Base-by-base conservation (phyloP, 2,329 filamentous ascomycete species). In the Hirsutella rhossiliensis region DNA sequence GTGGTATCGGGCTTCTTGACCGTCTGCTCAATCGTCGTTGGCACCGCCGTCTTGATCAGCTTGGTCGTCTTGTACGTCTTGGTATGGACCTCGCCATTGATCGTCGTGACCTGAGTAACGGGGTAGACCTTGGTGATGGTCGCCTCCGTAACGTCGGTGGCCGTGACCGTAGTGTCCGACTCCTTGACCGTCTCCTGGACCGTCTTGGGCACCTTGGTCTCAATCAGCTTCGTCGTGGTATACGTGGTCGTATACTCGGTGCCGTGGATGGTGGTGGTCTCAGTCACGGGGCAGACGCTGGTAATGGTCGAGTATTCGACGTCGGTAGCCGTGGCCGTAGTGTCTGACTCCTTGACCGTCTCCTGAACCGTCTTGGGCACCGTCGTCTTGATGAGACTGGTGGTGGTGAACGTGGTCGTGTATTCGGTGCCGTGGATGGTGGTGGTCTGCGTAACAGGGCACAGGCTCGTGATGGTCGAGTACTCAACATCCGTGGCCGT, bases 201-300 rank as follows among this genome's bases (percentile, higher is more conserved):
- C 19, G 67, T 67, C 28, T 47, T 48, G 38, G 47, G 46, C 12
- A 47, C 31, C 13, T 46, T 41, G 27, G 61, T 63, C 42, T 58
- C 52, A 42, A 61, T 62, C n/a, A 68, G 58, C 31, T 64, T 55
- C 5, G 62, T 64, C 11, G 61, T 64, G 6, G 62, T 63, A 49
- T 63, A 63, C 34, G 62, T 57, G 11, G 61, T 62, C 34, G 58
- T 56, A 3, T 54, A 52, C 4, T 61, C 56, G 31, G 58, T 53
- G 27, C 71, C 71, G 27, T 54, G 62, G 5, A 71, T 43, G 2
- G 65, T 68, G 54, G 63, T 64, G 39, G 65, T 66, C 51, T 67
- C 60, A 1, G 67, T 71, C 15, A 70, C 51, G 15, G 69, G 48
- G 23, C 13, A 45, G n/a, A 47, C n/a, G 20, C 71, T 40, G 50